These are phyloP conservation scores for Coemansia sp. DNA, from an alignment of 192 early-diverging fungal species.

Conservation along the genomic window DNA sequence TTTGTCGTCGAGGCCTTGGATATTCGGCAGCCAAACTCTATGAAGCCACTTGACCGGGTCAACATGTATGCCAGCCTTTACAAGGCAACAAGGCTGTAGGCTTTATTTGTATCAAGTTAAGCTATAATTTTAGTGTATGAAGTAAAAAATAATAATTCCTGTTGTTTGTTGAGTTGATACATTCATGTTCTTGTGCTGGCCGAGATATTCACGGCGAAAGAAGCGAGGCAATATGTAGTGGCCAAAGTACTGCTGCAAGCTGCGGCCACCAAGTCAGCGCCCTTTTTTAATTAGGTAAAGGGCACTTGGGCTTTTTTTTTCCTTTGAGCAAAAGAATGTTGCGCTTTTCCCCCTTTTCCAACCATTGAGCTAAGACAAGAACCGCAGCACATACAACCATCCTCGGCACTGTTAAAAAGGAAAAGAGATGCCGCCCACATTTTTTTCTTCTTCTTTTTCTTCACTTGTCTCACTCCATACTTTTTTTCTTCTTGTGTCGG, in stretches of 20 bases:
- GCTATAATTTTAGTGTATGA: too few species aligned
- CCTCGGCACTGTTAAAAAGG: neutral
- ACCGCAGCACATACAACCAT: neutral
- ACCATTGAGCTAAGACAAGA: neutral
- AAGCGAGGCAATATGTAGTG: too few species aligned
- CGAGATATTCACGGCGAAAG: too few species aligned
- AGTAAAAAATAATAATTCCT: too few species aligned
- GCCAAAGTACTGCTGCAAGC: too few species aligned
- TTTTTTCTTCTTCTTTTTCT: neutral
- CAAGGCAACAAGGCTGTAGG: constrained; percentile 56
- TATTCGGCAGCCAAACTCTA: constrained; percentile 67
- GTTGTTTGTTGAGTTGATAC: too few species aligned
- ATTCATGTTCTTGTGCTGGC: too few species aligned
- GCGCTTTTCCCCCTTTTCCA: neutral
- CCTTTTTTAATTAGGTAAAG: too few species aligned
- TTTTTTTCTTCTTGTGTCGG: neutral
- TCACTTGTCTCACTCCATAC: too few species aligned
- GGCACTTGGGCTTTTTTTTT: too few species aligned
- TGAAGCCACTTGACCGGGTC: constrained; percentile 73
- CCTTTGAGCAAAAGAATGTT: too few species aligned
- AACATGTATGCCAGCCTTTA: constrained; percentile 86
- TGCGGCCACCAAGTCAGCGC: too few species aligned
- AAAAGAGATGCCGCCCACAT: neutral
- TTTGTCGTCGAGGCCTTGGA: constrained; percentile 70
- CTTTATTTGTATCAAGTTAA: neutral